Percentiles rank a stretch among this genome's conserved stretches.
phyloP scores from a whole-genome alignment of 352 stramenopile species.

The Phytophthora brassicae region DNA sequence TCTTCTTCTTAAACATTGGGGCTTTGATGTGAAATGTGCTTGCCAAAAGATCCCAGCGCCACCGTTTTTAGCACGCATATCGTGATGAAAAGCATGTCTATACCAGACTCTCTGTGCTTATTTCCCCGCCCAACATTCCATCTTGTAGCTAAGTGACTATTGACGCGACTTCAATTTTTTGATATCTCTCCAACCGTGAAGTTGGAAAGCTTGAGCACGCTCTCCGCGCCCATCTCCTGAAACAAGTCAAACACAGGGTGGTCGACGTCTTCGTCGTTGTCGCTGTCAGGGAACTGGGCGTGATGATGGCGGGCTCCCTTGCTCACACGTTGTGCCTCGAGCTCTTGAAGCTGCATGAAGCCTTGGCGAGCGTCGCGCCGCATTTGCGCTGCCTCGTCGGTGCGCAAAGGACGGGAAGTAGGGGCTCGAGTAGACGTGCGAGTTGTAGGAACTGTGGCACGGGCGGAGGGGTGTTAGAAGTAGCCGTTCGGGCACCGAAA shows the following conservation, averaged over 20 bases:
- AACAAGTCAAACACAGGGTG: not conserved
- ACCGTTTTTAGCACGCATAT: not conserved
- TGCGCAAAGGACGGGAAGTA: not conserved
- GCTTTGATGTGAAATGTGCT: not conserved
- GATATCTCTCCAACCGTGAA: slow-evolving; percentile 1
- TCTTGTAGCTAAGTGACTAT: not conserved
- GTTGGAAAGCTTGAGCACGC: not conserved
- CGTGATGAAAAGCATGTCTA: not conserved
- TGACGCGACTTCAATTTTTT: not conserved
- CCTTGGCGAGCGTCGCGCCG: not conserved
- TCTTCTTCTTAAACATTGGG: not conserved
- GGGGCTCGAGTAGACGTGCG: not conserved
- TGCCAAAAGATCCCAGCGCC: not conserved
- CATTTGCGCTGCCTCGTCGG: not conserved
- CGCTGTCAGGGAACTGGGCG: not conserved
- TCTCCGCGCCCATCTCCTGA: not conserved
- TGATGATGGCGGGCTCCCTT: not conserved
- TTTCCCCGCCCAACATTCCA: not conserved
- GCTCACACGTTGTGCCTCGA: not conserved
- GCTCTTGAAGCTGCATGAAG: not conserved
- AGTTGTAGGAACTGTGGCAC: no score
- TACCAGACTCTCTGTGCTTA: not conserved
- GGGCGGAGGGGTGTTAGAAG: no score
- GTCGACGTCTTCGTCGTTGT: not conserved
- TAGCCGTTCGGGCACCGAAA: no score